phyloP scores from a whole-genome alignment of 495 filamentous ascomycete genomes.

The Penicillium daleae region DNA sequence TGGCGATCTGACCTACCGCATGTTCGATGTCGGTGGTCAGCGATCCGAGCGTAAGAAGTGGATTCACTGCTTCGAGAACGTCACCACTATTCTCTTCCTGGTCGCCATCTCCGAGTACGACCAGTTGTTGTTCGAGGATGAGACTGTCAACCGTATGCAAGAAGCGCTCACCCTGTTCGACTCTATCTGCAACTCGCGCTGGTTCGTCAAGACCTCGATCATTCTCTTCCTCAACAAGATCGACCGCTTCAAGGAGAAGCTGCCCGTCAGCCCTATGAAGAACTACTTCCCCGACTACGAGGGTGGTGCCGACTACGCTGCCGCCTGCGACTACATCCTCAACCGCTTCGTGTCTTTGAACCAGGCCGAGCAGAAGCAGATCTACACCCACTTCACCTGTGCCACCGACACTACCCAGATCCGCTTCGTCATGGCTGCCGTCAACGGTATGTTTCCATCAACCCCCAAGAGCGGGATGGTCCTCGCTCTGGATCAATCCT shows the following conservation, averaged over 20 bases:
- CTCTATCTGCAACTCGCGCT: slow-evolving; percentile 98
- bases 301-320: slow-evolving; percentile 86
- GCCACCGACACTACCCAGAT: slow-evolving; percentile 98
- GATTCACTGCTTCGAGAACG: slow-evolving; percentile 99
- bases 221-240: slow-evolving; percentile 99
- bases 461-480: neutral
- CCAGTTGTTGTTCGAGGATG: slow-evolving; percentile 94
- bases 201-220: slow-evolving; percentile 99
- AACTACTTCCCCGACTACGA: slow-evolving; percentile 99
- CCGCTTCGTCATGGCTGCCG: slow-evolving; percentile 99
- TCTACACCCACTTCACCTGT: slow-evolving; percentile 99
- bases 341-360: slow-evolving; percentile 97
- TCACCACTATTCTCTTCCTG: slow-evolving; percentile 97
- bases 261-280: slow-evolving; percentile 98
- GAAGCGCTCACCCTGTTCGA: slow-evolving; percentile 98
- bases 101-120: slow-evolving; percentile 99
- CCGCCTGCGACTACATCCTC: slow-evolving; percentile 95
- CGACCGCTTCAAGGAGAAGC: slow-evolving; percentile 99
- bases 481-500: neutral
- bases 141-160: slow-evolving; percentile 93
- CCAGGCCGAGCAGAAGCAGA: slow-evolving; percentile 98
- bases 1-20: slow-evolving; percentile 95
- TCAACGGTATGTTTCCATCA: slow-evolving; percentile 76
- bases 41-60: slow-evolving; percentile 99
- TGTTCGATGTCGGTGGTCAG: slow-evolving; percentile 99